Percentiles rank a stretch among this genome's conserved stretches.
Evolutionary conservation across 140 eudicot genomes (phyloP).

Genomic region (Bidens hawaiensis): DNA sequence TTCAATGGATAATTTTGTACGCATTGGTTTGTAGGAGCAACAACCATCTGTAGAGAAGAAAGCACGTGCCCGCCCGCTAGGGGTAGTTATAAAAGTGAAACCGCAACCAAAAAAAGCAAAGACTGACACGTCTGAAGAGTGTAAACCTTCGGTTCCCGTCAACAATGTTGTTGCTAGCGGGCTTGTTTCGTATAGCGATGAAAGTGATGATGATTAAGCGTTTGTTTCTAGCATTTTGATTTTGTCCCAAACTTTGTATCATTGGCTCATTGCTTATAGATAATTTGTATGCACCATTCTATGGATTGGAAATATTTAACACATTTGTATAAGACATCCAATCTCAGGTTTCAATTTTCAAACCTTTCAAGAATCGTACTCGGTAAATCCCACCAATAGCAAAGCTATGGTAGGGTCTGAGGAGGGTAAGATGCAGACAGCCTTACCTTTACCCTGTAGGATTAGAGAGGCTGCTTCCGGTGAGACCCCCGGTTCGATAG

Average conservation of each 20-base stretch:
- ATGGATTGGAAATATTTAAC: background rate
- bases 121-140: slow-evolving; percentile 20
- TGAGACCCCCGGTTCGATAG: too few relatives aligned
- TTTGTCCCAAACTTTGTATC: background rate
- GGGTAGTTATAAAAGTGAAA: slow-evolving; percentile 68
- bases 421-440: too few relatives aligned
- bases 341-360: too few relatives aligned
- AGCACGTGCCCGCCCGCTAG: slow-evolving; percentile 36
- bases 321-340: too few relatives aligned
- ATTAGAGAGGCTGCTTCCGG: too few relatives aligned
- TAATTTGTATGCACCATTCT: background rate
- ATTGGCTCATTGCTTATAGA: too few relatives aligned
- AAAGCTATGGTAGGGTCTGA: too few relatives aligned
- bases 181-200: slow-evolving; percentile 82
- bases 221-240: background rate
- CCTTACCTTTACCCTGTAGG: too few relatives aligned
- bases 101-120: slow-evolving; percentile 74
- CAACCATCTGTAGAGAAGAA: slow-evolving; percentile 43
- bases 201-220: slow-evolving; percentile 55
- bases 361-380: too few relatives aligned
- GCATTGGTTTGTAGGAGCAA: slow-evolving; percentile 40
- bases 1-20: background rate
- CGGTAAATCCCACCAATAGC: too few relatives aligned
- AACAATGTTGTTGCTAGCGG: slow-evolving; percentile 29
- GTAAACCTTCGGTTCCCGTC: slow-evolving; percentile 3